A percentile compares a stretch with the other conserved stretches of the same genome.
These are phyloP conservation scores for Calonectria crousiana DNA, from an alignment of 2,329 filamentous ascomycete species.

Conservation along the genomic window DNA sequence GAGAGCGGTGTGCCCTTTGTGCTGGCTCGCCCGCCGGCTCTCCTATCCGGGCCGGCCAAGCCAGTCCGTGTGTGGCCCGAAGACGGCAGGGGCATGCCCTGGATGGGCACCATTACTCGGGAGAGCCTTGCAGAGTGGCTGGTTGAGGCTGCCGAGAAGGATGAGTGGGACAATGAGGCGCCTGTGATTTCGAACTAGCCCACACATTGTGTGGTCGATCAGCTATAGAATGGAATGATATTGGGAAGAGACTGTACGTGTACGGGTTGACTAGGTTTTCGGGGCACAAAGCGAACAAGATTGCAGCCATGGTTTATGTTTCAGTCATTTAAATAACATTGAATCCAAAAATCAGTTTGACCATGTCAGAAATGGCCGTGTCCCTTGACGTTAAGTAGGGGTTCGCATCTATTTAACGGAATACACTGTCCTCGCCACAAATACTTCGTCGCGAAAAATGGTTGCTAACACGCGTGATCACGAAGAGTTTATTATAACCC, in stretches of 20 bases:
- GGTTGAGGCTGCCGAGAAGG: slow-evolving; percentile 56
- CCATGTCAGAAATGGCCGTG: too few relatives aligned
- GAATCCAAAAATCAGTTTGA: neutral
- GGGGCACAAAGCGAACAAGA: neutral
- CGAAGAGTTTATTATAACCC: slow-evolving; percentile 5
- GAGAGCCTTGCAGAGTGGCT: slow-evolving; percentile 60
- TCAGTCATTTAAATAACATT: neutral
- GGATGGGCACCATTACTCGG: slow-evolving; percentile 53
- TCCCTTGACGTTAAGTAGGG: too few relatives aligned
- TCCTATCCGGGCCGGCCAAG: slow-evolving; percentile 53
- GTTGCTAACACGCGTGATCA: neutral
- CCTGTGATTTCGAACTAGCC: slow-evolving; percentile 60
- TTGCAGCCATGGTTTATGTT: neutral
- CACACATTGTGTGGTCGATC: neutral
- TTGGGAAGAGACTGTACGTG: neutral
- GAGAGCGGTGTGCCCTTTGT: slow-evolving; percentile 48
- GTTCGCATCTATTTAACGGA: too few relatives aligned
- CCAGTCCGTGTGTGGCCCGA: slow-evolving; percentile 56
- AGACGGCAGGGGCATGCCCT: slow-evolving; percentile 54
- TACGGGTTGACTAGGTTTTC: neutral
- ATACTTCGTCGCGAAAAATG: neutral
- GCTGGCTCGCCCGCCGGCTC: slow-evolving; percentile 57
- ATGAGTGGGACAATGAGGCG: slow-evolving; percentile 55
- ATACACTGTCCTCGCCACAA: neutral
- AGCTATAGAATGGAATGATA: neutral